Evolutionary conservation across 75 land plant genomes (phyloP).

Genomic region (Sequoiadendron giganteum): DNA sequence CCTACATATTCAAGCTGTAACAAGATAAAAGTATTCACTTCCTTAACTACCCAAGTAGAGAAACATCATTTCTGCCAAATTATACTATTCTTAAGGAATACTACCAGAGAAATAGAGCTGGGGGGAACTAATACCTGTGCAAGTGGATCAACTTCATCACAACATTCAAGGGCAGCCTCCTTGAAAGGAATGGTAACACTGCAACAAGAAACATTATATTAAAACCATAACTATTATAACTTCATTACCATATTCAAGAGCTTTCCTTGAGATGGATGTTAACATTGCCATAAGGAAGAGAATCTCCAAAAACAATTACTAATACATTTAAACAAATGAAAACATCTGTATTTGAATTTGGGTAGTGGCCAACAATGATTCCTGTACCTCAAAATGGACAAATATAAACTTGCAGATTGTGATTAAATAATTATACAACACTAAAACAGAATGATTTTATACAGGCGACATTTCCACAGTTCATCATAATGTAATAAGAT

Average conservation of each 20-base stretch:
- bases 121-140: slow-evolving; percentile 56
- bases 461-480: too few species aligned
- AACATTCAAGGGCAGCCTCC: slow-evolving; percentile 72
- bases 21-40: slow-evolving; percentile 3
- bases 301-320: neutral
- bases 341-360: neutral
- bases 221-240: slow-evolving; percentile 9
- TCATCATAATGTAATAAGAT: too few species aligned
- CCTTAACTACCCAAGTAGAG: neutral
- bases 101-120: slow-evolving; percentile 8
- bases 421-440: slow-evolving; percentile 4
- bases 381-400: neutral
- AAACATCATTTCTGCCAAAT: neutral
- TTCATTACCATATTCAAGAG: slow-evolving; percentile 34
- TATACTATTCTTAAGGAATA: neutral
- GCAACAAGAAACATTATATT: slow-evolving; percentile 14
- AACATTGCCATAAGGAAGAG: slow-evolving; percentile 22
- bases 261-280: slow-evolving; percentile 46
- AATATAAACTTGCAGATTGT: neutral
- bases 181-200: slow-evolving; percentile 96
- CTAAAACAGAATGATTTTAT: neutral
- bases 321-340: neutral
- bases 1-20: neutral
- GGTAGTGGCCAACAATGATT: neutral
- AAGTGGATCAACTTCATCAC: slow-evolving; percentile 86